Percentiles rank a stretch among this genome's conserved stretches.
Conservation (phyloP, 2,329 filamentous ascomycete species). For the Phoma sp. region DNA sequence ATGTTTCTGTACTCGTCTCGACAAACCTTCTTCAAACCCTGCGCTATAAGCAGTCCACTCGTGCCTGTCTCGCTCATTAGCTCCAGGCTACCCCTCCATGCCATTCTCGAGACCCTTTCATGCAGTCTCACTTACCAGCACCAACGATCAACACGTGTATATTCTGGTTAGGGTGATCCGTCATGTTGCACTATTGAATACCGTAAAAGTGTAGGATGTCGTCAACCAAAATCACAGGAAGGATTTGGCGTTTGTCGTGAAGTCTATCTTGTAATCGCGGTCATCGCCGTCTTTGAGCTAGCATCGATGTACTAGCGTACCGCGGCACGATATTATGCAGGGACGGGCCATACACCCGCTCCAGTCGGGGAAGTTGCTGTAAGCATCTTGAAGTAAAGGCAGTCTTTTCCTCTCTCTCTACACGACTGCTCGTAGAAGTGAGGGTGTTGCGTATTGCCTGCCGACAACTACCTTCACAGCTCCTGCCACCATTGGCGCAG, state of each 20-base stretch:
- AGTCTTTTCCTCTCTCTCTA: too few relatives aligned
- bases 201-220: not conserved
- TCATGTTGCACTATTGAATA: conserved; percentile 6
- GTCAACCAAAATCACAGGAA: conserved; percentile 6
- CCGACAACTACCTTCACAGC: conserved; percentile 1
- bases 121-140: conserved; percentile 16
- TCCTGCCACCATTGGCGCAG: conserved; percentile 1
- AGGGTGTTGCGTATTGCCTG: too few relatives aligned
- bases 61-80: conserved; percentile 16
- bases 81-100: conserved; percentile 14
- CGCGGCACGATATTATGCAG: conserved; percentile 8
- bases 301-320: not conserved
- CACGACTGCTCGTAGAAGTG: too few relatives aligned
- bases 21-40: conserved; percentile 23
- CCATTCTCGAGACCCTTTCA: conserved; percentile 2
- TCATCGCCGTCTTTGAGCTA: not conserved
- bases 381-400: not conserved
- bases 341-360: conserved; percentile 9
- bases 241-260: not conserved
- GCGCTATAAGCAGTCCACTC: conserved; percentile 20
- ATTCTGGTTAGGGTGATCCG: conserved; percentile 1
- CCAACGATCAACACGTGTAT: conserved; percentile 20
- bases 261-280: not conserved
- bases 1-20: conserved; percentile 1
- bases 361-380: not conserved